Base-by-base conservation (phyloP, 2,329 filamentous ascomycete species). In the Paramyrothecium sp. region DNA sequence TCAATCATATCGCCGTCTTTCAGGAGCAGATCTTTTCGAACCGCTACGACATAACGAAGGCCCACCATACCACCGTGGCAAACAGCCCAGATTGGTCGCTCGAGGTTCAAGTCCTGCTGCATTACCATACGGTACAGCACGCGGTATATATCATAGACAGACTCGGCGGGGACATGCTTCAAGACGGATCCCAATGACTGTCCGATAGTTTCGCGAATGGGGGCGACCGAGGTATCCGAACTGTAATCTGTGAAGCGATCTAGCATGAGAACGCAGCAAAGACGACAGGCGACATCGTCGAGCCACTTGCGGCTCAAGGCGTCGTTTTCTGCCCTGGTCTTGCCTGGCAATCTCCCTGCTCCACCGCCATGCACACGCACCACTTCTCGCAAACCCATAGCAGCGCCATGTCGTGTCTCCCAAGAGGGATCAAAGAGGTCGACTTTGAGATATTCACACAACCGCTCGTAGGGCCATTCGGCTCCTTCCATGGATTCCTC, bases 51-150 rank as follows among this genome's bases (percentile, higher is more conserved):
- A 69, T 99, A 99, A 66, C 94, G 86, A 67, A 99, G 77, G 8
- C 95, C 95, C 51, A 98, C 93, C 95, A 99, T 99, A 60, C 95
- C 95, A 63, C 95, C 95, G 71, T 99, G 96, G 67, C 93, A 97
- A 41, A 97, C 90, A 58, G 96, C 92, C 95, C 95, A 99, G 30
- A 92, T 83, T 16, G 90, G 87, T 33, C 84, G 85, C 22, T 89
- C 86, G 22, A 93, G 78, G 41, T 87, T 84, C 21, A 95, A 78
- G 63, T 96, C 91, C 47, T 89, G 86, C 70, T 97, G 92, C 86
- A 97, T 95, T 41, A 98, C 92, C 78, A 99, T 90, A 41, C 90
- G 86, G 67, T 95, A 89, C 4, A 99, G 81, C 48, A 96, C 89
- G 50, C 81, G 84, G 71, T 98, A 98, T 44, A 96, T 90, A 55